phyloP scores from a whole-genome alignment of 495 filamentous ascomycete genomes.

The Xeromyces bisporus region DNA sequence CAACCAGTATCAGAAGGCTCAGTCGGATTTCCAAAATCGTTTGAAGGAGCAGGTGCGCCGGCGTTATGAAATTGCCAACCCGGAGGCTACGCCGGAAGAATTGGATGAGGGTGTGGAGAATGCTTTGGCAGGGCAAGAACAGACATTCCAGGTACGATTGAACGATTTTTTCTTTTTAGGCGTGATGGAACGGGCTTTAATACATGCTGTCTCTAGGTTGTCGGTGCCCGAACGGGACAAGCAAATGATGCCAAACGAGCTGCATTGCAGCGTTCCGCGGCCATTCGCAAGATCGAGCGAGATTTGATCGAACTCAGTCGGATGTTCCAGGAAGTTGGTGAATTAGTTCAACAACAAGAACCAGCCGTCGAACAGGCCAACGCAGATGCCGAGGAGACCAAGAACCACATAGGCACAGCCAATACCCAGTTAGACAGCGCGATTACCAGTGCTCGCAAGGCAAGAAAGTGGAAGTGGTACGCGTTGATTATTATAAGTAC shows the following conservation, averaged over 20 bases:
- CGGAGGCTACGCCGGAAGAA: slow-evolving; percentile 68
- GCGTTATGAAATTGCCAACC: slow-evolving; percentile 77
- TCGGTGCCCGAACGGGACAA: slow-evolving; percentile 59
- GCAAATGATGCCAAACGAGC: slow-evolving; percentile 59
- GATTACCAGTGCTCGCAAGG: slow-evolving; percentile 58
- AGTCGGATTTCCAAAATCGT: slow-evolving; percentile 58
- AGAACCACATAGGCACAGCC: slow-evolving; percentile 59
- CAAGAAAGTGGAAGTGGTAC: slow-evolving; percentile 95
- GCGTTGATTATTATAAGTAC: slow-evolving; percentile 68
- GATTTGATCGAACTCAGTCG: slow-evolving; percentile 72
- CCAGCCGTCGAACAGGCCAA: slow-evolving; percentile 59
- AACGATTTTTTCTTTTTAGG: not conserved
- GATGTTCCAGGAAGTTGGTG: slow-evolving; percentile 72
- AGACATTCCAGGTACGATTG: slow-evolving; percentile 47
- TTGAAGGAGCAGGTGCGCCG: slow-evolving; percentile 69
- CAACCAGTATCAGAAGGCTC: slow-evolving; percentile 59
- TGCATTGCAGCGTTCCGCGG: slow-evolving; percentile 69
- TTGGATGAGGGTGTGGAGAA: slow-evolving; percentile 59
- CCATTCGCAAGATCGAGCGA: slow-evolving; percentile 78
- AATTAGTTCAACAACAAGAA: slow-evolving; percentile 70
- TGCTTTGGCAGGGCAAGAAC: slow-evolving; percentile 45
- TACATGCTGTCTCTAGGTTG: slow-evolving; percentile 21
- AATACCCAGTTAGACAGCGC: slow-evolving; percentile 65
- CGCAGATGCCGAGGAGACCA: slow-evolving; percentile 61
- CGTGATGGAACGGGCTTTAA: not conserved